These are phyloP conservation scores for Pyropia yezoensis DNA, from an alignment of 23 red algal species.

Conservation along the genomic window DNA sequence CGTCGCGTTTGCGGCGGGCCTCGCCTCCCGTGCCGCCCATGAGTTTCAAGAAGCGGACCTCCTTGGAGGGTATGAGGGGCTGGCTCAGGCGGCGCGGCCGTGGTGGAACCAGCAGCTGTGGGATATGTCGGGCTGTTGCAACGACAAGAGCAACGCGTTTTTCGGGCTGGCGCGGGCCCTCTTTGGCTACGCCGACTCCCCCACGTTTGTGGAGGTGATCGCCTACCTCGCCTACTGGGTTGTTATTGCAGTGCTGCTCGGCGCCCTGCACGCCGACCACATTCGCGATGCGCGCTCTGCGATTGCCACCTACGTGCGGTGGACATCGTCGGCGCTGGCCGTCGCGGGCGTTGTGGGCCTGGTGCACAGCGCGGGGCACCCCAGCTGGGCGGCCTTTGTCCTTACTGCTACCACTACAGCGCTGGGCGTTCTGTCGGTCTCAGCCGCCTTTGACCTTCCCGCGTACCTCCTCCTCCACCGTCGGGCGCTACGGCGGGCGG, in stretches of 20 bases:
- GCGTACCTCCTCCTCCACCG: background rate
- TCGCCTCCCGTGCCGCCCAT: background rate
- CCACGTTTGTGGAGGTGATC: constrained; percentile 9
- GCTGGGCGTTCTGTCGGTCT: background rate
- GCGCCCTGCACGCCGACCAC: background rate
- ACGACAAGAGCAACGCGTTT: constrained; percentile 14
- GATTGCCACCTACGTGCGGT: background rate
- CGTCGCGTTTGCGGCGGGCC: constrained; percentile 16
- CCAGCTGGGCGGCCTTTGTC: constrained; percentile 6
- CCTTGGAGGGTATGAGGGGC: background rate
- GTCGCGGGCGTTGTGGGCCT: constrained; percentile 2
- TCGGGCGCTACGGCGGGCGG: background rate
- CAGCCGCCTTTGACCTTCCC: background rate
- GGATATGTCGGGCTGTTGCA: constrained; percentile 4
- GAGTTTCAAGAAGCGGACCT: constrained; percentile 15
- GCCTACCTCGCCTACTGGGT: constrained; percentile 13
- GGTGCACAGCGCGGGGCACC: background rate
- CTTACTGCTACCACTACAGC: background rate
- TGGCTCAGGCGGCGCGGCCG: background rate
- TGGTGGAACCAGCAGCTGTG: constrained; percentile 21
- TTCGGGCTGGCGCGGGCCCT: constrained; percentile 12
- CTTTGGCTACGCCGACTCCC: constrained; percentile 16
- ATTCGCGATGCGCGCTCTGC: background rate
- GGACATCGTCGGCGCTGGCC: background rate
- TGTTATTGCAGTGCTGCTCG: background rate